These are phyloP conservation scores for Homolaphlyctis polyrhiza DNA, from an alignment of 371 early-diverging fungal species.

Conservation along the genomic window DNA sequence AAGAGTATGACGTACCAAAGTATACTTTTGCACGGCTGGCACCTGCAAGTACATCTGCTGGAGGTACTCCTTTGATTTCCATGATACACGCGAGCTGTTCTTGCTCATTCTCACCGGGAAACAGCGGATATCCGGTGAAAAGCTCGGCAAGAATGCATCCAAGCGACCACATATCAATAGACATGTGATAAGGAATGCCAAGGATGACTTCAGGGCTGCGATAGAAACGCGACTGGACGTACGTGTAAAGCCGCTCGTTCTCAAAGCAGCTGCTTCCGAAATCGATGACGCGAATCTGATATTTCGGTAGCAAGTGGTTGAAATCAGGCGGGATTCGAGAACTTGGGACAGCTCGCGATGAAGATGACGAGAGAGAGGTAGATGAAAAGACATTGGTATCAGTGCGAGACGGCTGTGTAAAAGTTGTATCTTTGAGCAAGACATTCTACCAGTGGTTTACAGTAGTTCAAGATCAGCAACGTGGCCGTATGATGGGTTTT, in stretches of 20 bases:
- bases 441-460: constrained; percentile 40
- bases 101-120: constrained; percentile 95
- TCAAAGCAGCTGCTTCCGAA: constrained; percentile 94
- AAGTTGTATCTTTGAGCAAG: constrained; percentile 17
- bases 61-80: constrained; percentile 85
- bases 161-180: constrained; percentile 99
- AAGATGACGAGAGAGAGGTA: constrained; percentile 2
- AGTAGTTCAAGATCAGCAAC: too few species aligned
- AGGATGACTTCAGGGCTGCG: constrained; percentile 96
- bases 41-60: constrained; percentile 60
- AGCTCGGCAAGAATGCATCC: constrained; percentile 99
- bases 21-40: constrained; percentile 79
- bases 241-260: constrained; percentile 88
- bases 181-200: constrained; percentile 70
- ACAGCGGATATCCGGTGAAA: constrained; percentile 75
- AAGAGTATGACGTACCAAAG: constrained; percentile 67
- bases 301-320: constrained; percentile 20
- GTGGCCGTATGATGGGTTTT: too few species aligned
- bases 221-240: constrained; percentile 97
- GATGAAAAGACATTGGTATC: constrained; percentile 14
- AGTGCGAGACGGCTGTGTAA: constrained; percentile 12
- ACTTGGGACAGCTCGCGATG: constrained; percentile 5
- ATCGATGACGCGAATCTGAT: constrained; percentile 94
- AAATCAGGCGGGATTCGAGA: constrained; percentile 31
- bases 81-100: constrained; percentile 92